phyloP scores from a whole-genome alignment of 768 basidiomycete genomes.

The Tulasnella calospora region DNA sequence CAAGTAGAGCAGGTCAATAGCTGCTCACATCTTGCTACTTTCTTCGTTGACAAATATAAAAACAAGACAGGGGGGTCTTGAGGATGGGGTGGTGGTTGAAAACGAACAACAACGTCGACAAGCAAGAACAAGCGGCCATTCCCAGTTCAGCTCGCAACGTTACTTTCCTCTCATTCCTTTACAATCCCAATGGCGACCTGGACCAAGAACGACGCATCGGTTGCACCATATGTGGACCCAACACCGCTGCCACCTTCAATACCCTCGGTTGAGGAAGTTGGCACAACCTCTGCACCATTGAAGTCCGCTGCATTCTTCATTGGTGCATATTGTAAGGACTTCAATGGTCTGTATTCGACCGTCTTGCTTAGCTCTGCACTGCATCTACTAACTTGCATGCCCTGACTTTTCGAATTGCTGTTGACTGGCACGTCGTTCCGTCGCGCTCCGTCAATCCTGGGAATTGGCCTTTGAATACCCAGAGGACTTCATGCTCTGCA shows the following conservation, averaged over 20 bases:
- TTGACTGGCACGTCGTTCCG: neutral
- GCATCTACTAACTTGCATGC: neutral
- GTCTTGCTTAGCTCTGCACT: neutral
- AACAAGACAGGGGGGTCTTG: neutral
- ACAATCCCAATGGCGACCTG: conserved; percentile 4
- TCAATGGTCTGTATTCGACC: conserved; percentile 69
- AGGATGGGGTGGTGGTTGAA: neutral
- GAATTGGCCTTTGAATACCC: conserved; percentile 8
- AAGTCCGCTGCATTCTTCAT: conserved; percentile 98
- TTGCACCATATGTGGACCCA: conserved; percentile 52
- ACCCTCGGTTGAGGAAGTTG: conserved; percentile 83
- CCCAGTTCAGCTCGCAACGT: conserved; percentile 5
- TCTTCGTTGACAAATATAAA: neutral
- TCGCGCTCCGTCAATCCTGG: neutral
- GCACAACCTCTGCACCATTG: conserved; percentile 83
- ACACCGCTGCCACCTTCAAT: conserved; percentile 60
- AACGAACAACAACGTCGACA: conserved; percentile 10
- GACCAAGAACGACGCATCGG: conserved; percentile 7
- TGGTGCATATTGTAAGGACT: conserved; percentile 91
- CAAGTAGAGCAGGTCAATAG: neutral
- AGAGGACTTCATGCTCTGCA: conserved; percentile 99
- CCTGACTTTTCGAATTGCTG: conserved; percentile 21
- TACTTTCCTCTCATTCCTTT: conserved; percentile 12
- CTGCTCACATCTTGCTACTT: neutral
- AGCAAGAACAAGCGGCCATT: neutral